Conservation (phyloP, 2,329 filamentous ascomycete species). For the Clonostachys chloroleuca region DNA sequence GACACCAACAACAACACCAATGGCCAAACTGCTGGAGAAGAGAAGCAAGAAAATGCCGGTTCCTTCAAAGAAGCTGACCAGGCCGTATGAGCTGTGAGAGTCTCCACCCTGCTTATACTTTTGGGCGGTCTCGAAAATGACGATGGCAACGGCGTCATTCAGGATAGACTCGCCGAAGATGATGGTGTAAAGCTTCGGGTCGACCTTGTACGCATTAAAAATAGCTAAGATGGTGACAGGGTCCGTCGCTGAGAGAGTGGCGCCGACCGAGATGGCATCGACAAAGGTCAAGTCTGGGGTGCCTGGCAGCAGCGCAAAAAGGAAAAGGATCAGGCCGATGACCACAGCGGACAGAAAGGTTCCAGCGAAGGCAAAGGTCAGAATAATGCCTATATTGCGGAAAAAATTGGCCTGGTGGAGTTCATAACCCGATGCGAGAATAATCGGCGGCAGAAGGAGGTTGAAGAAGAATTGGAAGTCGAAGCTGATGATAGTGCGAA, state of each 20-base stretch:
- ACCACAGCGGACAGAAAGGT: slow-evolving; percentile 98
- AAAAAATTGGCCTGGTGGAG: slow-evolving; percentile 99
- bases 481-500: slow-evolving; percentile 90
- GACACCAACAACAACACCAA: slow-evolving; percentile 85
- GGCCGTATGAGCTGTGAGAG: slow-evolving; percentile 56
- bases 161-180: slow-evolving; percentile 98
- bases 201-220: slow-evolving; percentile 99
- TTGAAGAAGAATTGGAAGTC: slow-evolving; percentile 99
- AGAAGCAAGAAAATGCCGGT: slow-evolving; percentile 92
- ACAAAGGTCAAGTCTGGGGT: slow-evolving; percentile 85
- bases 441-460: slow-evolving; percentile 95
- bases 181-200: slow-evolving; percentile 96
- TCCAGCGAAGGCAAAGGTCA: slow-evolving; percentile 95
- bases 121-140: slow-evolving; percentile 96
- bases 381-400: slow-evolving; percentile 92
- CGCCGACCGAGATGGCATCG: slow-evolving; percentile 93
- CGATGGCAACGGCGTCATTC: slow-evolving; percentile 97
- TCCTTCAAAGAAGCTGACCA: slow-evolving; percentile 84
- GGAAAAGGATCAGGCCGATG: slow-evolving; percentile 79
- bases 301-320: slow-evolving; percentile 84
- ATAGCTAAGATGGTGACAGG: slow-evolving; percentile 97
- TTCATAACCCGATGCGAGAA: slow-evolving; percentile 94
- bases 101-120: slow-evolving; percentile 76
- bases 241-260: slow-evolving; percentile 93
- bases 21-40: slow-evolving; percentile 90